These are phyloP conservation scores for Sporothrix phasma DNA, from an alignment of 2,329 filamentous ascomycete genomes.

Conservation along the genomic window DNA sequence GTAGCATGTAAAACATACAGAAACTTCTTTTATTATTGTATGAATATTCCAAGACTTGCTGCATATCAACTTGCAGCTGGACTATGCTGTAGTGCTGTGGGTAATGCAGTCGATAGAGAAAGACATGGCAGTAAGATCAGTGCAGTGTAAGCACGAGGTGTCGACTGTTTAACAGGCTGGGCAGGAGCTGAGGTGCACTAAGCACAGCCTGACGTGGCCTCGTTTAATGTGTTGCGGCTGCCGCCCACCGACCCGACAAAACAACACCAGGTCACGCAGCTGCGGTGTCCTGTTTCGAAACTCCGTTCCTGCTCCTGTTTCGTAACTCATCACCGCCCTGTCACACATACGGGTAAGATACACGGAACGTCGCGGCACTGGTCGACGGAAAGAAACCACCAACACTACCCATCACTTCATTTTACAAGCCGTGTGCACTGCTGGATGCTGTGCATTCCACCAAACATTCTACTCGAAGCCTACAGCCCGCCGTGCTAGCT, in stretches of 20 bases:
- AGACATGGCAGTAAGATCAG: too few species aligned
- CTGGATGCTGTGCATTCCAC: not conserved
- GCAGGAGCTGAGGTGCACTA: not conserved
- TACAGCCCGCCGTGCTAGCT: too few species aligned
- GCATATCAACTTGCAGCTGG: too few species aligned
- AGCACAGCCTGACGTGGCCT: not conserved
- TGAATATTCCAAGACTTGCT: too few species aligned
- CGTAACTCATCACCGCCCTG: not conserved
- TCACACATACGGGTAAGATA: not conserved
- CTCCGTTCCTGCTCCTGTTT: not conserved
- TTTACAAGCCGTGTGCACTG: not conserved
- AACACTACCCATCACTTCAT: not conserved
- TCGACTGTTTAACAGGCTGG: too few species aligned
- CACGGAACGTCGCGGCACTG: not conserved
- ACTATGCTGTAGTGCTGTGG: too few species aligned
- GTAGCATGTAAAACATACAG: too few species aligned
- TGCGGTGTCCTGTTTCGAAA: not conserved
- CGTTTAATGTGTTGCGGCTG: not conserved
- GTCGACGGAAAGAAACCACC: conserved; percentile 1
- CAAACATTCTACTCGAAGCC: too few species aligned
- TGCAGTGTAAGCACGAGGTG: too few species aligned
- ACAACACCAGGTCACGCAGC: not conserved
- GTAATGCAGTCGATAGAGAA: too few species aligned
- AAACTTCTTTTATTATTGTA: too few species aligned
- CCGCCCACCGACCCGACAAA: not conserved